Evolutionary conservation across 164 flowering plant genomes (phyloP).

Genomic region (Liquidambar formosana): DNA sequence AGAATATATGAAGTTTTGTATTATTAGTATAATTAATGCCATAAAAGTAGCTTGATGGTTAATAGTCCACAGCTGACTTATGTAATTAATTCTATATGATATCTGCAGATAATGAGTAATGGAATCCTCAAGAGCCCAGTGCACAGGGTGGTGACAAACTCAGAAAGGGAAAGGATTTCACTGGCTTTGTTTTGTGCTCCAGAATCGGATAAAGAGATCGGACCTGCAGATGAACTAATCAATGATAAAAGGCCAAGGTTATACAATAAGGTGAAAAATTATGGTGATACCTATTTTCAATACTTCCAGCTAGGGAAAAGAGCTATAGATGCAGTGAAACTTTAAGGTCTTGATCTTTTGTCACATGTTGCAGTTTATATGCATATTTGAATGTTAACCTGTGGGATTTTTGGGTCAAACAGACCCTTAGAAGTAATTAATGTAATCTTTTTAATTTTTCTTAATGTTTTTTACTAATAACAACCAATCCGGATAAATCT

Average conservation of each 20-base stretch:
- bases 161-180: constrained; percentile 36
- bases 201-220: constrained; percentile 26
- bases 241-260: constrained; percentile 39
- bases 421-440: too few relatives aligned
- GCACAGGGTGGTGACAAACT: constrained; percentile 44
- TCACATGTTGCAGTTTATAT: too few relatives aligned
- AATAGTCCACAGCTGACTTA: too few relatives aligned
- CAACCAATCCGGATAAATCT: too few relatives aligned
- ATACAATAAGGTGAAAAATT: constrained; percentile 40
- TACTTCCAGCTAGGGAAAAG: constrained; percentile 38
- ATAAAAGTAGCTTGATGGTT: too few relatives aligned
- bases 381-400: too few relatives aligned
- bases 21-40: too few relatives aligned
- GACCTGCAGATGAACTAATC: constrained; percentile 29
- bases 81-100: not conserved
- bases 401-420: too few relatives aligned
- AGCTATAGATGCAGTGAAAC: constrained; percentile 34
- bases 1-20: not conserved
- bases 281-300: constrained; percentile 23
- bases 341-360: constrained; percentile 5
- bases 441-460: too few relatives aligned
- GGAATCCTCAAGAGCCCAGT: constrained; percentile 54
- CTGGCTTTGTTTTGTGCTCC: constrained; percentile 34
- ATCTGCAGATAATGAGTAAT: constrained; percentile 52
- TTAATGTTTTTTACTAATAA: too few relatives aligned